Conservation (phyloP, 163 green algal genomes). For the Scenedesmus sp. region DNA sequence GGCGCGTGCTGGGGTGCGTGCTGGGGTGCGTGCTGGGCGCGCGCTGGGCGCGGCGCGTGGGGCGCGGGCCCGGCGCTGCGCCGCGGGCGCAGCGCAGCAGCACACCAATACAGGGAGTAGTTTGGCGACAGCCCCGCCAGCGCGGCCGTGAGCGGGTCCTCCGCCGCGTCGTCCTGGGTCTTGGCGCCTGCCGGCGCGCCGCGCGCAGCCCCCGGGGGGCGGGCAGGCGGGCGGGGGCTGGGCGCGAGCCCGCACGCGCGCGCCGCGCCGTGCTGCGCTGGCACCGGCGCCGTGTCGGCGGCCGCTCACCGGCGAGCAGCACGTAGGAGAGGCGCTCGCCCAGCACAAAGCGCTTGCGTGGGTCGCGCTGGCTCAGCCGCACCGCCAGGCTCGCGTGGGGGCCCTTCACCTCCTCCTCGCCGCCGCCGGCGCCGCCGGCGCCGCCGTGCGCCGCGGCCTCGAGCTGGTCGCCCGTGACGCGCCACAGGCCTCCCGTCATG, state of each 20-base stretch:
- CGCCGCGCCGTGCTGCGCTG: no score
- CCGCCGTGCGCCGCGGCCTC: conserved; percentile 34
- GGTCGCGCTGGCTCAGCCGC: conserved; percentile 72
- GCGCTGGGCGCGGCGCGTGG: background rate
- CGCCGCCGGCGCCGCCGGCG: conserved; percentile 25
- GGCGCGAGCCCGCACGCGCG: no score
- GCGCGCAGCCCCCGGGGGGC: background rate
- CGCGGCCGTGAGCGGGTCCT: conserved; percentile 75
- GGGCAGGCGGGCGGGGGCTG: background rate
- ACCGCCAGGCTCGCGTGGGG: conserved; percentile 84
- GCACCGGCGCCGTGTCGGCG: no score
- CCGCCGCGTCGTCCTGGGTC: conserved; percentile 76
- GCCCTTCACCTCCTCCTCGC: conserved; percentile 75
- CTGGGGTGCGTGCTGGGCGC: conserved; percentile 70
- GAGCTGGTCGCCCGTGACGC: conserved; percentile 65
- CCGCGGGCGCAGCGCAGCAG: background rate
- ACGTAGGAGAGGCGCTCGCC: conserved; percentile 87
- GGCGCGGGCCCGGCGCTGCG: background rate
- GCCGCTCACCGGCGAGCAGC: conserved; percentile 68
- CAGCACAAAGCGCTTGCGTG: conserved; percentile 77
- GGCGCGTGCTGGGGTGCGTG: conserved; percentile 34
- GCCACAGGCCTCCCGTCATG: conserved; percentile 88
- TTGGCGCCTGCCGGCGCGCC: conserved; percentile 20
- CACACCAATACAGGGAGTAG: conserved; percentile 32
- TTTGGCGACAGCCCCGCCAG: conserved; percentile 57